phyloP scores from a whole-genome alignment of 75 land plant species.

The Pseudotsuga menziesii region DNA sequence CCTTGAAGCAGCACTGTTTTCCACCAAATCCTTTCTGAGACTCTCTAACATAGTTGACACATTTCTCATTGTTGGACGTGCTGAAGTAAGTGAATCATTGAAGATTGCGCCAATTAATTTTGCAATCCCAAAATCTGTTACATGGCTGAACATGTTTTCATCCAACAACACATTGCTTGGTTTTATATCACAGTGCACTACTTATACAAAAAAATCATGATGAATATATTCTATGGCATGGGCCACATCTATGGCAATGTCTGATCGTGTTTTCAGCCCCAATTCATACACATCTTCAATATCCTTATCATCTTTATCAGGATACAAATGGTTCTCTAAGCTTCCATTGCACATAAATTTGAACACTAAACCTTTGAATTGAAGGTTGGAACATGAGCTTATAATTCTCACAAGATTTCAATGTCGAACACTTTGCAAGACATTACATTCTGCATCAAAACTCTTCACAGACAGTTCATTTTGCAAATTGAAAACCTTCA shows the following conservation, averaged over 20 bases:
- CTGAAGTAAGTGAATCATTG: not conserved
- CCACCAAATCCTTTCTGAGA: not conserved
- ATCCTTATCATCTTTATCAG: slow-evolving; percentile 1
- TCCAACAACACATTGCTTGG: slow-evolving; percentile 47
- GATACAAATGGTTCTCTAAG: slow-evolving; percentile 16
- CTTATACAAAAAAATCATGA: slow-evolving; percentile 11
- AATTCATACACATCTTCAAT: not conserved
- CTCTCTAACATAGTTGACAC: not conserved
- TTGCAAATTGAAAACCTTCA: slow-evolving; percentile 22
- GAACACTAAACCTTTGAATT: slow-evolving; percentile 31
- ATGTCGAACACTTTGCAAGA: slow-evolving; percentile 19
- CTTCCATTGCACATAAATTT: slow-evolving; percentile 36
- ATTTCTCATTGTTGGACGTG: slow-evolving; percentile 28
- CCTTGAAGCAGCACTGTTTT: not conserved
- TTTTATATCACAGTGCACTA: slow-evolving; percentile 39
- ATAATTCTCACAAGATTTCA: slow-evolving; percentile 26
- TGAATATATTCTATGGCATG: slow-evolving; percentile 33
- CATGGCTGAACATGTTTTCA: slow-evolving; percentile 17
- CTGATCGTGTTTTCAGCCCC: not conserved
- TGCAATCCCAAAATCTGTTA: slow-evolving; percentile 35
- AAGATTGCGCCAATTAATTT: slow-evolving; percentile 20
- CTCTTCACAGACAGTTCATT: not conserved
- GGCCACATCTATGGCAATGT: slow-evolving; percentile 25
- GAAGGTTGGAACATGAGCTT: slow-evolving; percentile 21
- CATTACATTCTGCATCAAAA: slow-evolving; percentile 17